Evolutionary conservation across 345 rosid genomes (phyloP).

Genomic region (Lepidium didymum): DNA sequence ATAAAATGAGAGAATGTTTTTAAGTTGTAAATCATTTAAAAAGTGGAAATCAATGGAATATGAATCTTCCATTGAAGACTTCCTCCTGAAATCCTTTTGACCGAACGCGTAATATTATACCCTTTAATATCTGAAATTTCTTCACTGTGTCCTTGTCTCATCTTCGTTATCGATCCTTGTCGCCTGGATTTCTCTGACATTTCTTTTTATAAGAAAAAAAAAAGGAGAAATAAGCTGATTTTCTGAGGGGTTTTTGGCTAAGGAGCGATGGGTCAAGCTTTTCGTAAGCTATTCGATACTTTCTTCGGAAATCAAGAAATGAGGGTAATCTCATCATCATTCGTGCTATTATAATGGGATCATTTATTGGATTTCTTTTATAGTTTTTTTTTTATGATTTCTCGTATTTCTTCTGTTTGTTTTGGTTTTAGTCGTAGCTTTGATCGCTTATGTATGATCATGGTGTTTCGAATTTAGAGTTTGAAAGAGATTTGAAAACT

Average conservation of each 20-base stretch:
- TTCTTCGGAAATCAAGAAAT: constrained; percentile 91
- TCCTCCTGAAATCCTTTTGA: constrained; percentile 4
- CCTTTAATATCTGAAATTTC: neutral
- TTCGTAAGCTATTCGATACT: constrained; percentile 80
- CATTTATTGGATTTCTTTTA: neutral
- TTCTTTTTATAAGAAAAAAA: neutral
- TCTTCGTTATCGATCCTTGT: constrained; percentile 1
- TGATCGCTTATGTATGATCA: neutral
- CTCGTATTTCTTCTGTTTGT: neutral
- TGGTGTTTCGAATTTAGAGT: neutral
- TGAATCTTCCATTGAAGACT: constrained; percentile 12
- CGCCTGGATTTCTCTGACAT: neutral
- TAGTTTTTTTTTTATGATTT: neutral
- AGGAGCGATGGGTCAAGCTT: constrained; percentile 72
- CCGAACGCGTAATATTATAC: neutral
- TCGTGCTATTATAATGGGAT: neutral
- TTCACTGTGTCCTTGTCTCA: neutral
- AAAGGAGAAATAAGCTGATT: neutral
- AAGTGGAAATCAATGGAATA: neutral
- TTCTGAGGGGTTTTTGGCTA: neutral
- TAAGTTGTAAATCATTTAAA: neutral
- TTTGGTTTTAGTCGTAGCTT: neutral
- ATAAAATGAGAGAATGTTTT: neutral
- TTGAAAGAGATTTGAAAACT: neutral
- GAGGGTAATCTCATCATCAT: constrained; percentile 47